Conservation (phyloP, 2,329 filamentous ascomycete species). For the Rhinocladiella similis region DNA sequence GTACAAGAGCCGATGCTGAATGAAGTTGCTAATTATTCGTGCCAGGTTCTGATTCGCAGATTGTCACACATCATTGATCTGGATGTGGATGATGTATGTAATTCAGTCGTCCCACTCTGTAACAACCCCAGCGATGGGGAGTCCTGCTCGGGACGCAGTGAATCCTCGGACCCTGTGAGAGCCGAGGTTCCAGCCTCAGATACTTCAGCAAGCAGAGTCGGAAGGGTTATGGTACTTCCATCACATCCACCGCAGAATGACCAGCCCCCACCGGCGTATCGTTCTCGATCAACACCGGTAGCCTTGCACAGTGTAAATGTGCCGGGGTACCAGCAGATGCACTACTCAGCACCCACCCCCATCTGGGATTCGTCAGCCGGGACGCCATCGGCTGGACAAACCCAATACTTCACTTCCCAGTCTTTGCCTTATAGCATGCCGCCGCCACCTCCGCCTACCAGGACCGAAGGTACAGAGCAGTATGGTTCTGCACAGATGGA, state of each 20-base stretch:
- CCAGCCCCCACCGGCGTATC: conserved; percentile 1
- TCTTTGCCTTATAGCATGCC: background rate
- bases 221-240: background rate
- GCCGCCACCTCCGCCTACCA: background rate
- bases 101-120: conserved; percentile 5
- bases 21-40: background rate
- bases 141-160: background rate
- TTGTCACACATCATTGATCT: conserved; percentile 15
- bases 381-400: background rate
- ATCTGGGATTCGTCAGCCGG: conserved; percentile 5
- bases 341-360: conserved; percentile 1
- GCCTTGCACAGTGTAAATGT: background rate
- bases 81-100: conserved; percentile 15
- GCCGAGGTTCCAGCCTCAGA: background rate
- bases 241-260: background rate
- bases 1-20: background rate
- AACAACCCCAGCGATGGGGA: background rate
- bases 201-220: background rate
- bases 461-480: background rate
- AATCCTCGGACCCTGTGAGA: background rate
- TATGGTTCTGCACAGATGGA: conserved; percentile 13
- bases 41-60: conserved; percentile 14
- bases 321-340: background rate
- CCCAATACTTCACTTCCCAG: background rate
- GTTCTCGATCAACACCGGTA: background rate